phyloP scores from a whole-genome alignment of 495 filamentous ascomycete species.

The Pyrenula aspistea region DNA sequence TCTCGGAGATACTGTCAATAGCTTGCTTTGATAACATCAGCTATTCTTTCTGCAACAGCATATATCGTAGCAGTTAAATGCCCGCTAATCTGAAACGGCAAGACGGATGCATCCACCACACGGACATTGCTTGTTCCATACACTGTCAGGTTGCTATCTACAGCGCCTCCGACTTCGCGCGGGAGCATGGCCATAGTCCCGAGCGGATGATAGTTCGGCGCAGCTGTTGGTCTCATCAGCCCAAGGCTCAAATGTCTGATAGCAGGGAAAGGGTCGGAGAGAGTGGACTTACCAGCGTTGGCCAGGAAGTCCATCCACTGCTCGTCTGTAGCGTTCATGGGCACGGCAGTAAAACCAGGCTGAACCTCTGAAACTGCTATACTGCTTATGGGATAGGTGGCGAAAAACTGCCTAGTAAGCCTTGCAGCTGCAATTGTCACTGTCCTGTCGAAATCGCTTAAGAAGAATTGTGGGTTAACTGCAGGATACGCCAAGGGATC shows the following conservation, averaged over 20 bases:
- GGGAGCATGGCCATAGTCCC: slow-evolving; percentile 41
- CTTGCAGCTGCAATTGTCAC: slow-evolving; percentile 14
- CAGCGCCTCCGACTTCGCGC: slow-evolving; percentile 33
- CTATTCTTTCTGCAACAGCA: slow-evolving; percentile 34
- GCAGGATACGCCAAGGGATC: no score
- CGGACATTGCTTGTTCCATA: slow-evolving; percentile 38
- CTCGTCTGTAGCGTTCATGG: slow-evolving; percentile 7
- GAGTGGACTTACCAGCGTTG: no score
- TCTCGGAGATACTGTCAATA: no score
- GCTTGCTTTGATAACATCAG: slow-evolving; percentile 10
- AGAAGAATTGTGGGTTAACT: no score
- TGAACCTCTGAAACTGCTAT: slow-evolving; percentile 1
- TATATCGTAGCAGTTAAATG: slow-evolving; percentile 39
- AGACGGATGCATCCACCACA: slow-evolving; percentile 34
- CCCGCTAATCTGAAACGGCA: slow-evolving; percentile 32
- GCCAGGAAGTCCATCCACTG: slow-evolving; percentile 16
- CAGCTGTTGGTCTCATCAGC: no score
- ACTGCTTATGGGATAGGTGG: slow-evolving; percentile 7
- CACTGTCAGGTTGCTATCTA: slow-evolving; percentile 32
- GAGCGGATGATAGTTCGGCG: slow-evolving; percentile 35
- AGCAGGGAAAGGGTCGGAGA: no score
- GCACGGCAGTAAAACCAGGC: slow-evolving; percentile 2
- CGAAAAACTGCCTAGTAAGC: slow-evolving; percentile 16
- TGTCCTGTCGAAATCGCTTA: no score
- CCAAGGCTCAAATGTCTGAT: no score